Evolutionary conservation across 306 rosid genomes (phyloP).

Genomic region (Sindora glabra): DNA sequence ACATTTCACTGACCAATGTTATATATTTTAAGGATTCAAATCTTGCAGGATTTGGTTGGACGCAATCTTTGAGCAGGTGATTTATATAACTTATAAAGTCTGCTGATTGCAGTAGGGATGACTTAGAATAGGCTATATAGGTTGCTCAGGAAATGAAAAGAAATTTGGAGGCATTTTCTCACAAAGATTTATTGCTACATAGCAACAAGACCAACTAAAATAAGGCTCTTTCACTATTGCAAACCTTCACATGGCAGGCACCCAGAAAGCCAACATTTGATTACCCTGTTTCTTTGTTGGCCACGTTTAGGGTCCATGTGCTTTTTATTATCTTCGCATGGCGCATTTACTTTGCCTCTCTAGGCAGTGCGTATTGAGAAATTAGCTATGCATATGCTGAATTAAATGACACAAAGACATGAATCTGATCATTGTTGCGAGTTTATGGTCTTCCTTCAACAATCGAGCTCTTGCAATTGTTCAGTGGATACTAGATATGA

Average conservation of each 20-base stretch:
- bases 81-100: neutral
- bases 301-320: conserved; percentile 16
- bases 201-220: neutral
- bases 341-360: neutral
- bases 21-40: neutral
- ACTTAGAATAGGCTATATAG: too few relatives aligned
- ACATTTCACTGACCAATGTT: neutral
- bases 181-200: neutral
- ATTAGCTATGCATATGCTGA: too few relatives aligned
- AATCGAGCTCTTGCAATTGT: too few relatives aligned
- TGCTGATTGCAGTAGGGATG: too few relatives aligned
- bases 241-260: conserved; percentile 29
- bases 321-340: too few relatives aligned
- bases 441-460: too few relatives aligned
- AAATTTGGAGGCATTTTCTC: neutral
- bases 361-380: too few relatives aligned
- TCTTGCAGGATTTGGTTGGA: conserved; percentile 9
- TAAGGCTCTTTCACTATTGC: neutral
- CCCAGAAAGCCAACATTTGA: conserved; percentile 32
- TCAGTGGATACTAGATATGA: too few relatives aligned
- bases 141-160: conserved; percentile 16
- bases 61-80: neutral
- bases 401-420: too few relatives aligned
- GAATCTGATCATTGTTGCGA: too few relatives aligned
- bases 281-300: conserved; percentile 27